Evolutionary conservation across 495 filamentous ascomycete species (phyloP).

Genomic region (Aspergillus bertholletiae): DNA sequence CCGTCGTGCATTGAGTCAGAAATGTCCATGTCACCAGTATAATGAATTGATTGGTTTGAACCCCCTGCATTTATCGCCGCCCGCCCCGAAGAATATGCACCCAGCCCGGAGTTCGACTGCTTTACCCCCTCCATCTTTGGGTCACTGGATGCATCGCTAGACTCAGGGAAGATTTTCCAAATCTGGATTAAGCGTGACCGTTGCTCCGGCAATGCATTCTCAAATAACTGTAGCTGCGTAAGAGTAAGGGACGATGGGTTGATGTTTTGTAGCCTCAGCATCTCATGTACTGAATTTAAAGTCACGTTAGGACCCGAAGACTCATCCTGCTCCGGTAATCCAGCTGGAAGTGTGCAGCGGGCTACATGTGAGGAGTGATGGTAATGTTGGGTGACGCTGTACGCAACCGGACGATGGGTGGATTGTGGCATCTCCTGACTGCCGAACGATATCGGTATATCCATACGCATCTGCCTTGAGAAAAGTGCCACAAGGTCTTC

Average conservation of each 20-base stretch:
- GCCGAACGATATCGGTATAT: slow-evolving; percentile 7
- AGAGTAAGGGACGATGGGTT: slow-evolving; percentile 50
- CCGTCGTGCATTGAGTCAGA: slow-evolving; percentile 30
- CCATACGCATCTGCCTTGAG: slow-evolving; percentile 54
- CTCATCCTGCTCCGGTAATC: background rate
- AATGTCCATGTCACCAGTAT: slow-evolving; percentile 51
- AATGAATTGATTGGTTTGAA: background rate
- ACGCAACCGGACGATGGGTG: slow-evolving; percentile 41
- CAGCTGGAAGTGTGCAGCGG: slow-evolving; percentile 31
- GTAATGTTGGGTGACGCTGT: slow-evolving; percentile 73
- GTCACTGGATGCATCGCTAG: background rate
- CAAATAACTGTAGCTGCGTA: slow-evolving; percentile 60
- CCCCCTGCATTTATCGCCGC: background rate
- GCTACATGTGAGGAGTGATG: slow-evolving; percentile 63
- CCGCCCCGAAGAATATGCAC: background rate
- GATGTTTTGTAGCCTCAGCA: slow-evolving; percentile 50
- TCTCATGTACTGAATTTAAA: slow-evolving; percentile 12
- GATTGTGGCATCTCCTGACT: background rate
- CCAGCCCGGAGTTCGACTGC: background rate
- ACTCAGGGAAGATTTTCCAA: slow-evolving; percentile 57
- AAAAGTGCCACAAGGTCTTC: slow-evolving; percentile 70
- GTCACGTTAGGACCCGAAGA: background rate
- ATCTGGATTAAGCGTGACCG: slow-evolving; percentile 59
- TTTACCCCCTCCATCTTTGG: background rate
- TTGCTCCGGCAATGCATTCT: slow-evolving; percentile 54